Evolutionary conservation across 176 grass and related monocot genomes (phyloP), one percentile per base, ranked within the genome.

Genomic region (Musa beccarii): DNA sequence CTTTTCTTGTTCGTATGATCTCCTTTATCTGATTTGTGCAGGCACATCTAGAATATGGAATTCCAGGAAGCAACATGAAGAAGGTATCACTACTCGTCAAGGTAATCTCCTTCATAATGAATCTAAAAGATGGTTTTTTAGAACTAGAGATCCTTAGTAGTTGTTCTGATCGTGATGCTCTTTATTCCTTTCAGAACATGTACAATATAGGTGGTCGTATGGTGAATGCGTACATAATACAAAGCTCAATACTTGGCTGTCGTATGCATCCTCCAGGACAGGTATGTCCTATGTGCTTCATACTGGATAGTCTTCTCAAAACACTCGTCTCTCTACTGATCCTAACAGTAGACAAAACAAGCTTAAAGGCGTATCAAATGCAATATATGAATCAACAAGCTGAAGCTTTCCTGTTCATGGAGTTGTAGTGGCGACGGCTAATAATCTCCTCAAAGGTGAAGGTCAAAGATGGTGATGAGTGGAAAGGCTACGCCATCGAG

Each of bases 41-140:
- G 95, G 88, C 91, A n/a, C 86, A 94, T 81, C 50, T 99, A 28
- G 95, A 99, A 68, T 68, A 92, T 14, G 86, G 95, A 10, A 81
- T 84, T 53, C 82, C 84, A 0, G 78, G 87, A 74, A 94, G 81
- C 57, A 94, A 79, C 79, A 89, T 80, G 77, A 94, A 87, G 63
- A 85, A 84, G 79, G 74, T 81, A 22, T 73, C 52, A 61, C 57
- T 83, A n/a, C 80, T 91, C 23, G 84, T 65, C 53, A 99, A 99
- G 90, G 91, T 99, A 77, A 55, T 19, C n/a, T 2, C 54, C 12
- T 43, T n/a, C 57, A 15, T 13, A 34, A 61, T 24, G 66, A 74
- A 29, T 55, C 52, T 11, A 54, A 75, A 59, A 59, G 13, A 9
- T 76, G n/a, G 20, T 29, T 8, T 76, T 19, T 10, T 51, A 24